Evolutionary conservation across 495 filamentous ascomycete genomes (phyloP).

Genomic region (Tetracladium setigerum): DNA sequence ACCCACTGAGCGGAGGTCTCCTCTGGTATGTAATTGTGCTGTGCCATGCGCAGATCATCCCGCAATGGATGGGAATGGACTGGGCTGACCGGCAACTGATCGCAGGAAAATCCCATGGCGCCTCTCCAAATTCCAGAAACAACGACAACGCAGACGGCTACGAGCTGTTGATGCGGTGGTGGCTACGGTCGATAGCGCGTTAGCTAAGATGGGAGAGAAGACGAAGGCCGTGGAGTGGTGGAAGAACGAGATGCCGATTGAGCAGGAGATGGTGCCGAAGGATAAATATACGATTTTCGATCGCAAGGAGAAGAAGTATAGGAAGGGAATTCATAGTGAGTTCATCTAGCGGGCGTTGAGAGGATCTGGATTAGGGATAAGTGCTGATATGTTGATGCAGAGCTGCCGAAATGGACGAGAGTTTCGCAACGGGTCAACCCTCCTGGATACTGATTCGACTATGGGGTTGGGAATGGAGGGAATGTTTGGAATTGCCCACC

Average conservation of each 20-base stretch:
- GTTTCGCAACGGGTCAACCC: conserved; percentile 89
- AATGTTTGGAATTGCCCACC: neutral
- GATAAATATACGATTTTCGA: conserved; percentile 99
- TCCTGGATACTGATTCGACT: conserved; percentile 67
- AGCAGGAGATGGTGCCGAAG: conserved; percentile 90
- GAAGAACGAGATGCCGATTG: conserved; percentile 92
- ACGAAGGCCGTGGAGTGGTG: conserved; percentile 73
- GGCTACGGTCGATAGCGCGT: conserved; percentile 63
- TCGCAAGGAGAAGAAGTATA: conserved; percentile 87
- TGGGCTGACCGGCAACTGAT: conserved; percentile 1
- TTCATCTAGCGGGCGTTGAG: conserved; percentile 18
- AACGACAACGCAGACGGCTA: conserved; percentile 78
- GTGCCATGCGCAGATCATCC: neutral
- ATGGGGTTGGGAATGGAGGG: neutral
- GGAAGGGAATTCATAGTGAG: conserved; percentile 95
- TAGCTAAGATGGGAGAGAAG: conserved; percentile 60
- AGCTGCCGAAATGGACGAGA: conserved; percentile 93
- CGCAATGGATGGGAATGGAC: neutral
- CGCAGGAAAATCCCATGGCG: conserved; percentile 96
- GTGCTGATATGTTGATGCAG: conserved; percentile 33
- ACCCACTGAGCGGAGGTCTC: conserved; percentile 69
- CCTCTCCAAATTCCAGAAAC: conserved; percentile 82
- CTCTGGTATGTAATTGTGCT: conserved; percentile 54
- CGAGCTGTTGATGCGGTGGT: conserved; percentile 80
- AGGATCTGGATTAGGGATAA: neutral